phyloP scores from a whole-genome alignment of 2,329 filamentous ascomycete species.

The Tolypocladium nubicola region DNA sequence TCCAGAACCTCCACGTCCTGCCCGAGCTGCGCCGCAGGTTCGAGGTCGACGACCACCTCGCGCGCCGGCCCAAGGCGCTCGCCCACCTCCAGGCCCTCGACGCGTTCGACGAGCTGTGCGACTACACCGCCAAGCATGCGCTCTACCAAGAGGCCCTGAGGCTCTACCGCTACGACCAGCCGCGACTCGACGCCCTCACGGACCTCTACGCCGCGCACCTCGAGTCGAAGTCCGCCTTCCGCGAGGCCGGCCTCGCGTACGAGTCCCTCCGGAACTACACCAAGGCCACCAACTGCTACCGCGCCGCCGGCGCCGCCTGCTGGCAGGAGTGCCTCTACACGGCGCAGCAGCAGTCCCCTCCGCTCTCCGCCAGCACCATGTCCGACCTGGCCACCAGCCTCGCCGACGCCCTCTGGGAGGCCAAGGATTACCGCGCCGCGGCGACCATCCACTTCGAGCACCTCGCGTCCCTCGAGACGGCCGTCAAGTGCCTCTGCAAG shows the following conservation, averaged over 20 bases:
- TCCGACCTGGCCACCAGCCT: conserved; percentile 60
- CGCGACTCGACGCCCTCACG: conserved; percentile 58
- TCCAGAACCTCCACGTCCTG: conserved; percentile 75
- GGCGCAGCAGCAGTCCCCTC: conserved; percentile 55
- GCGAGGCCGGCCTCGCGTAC: conserved; percentile 82
- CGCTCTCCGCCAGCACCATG: conserved; percentile 50
- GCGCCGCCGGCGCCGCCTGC: conserved; percentile 60
- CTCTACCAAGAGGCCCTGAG: conserved; percentile 71
- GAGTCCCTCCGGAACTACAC: conserved; percentile 70
- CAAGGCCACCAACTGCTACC: conserved; percentile 73
- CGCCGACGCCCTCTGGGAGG: conserved; percentile 69
- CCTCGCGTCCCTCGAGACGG: conserved; percentile 58
- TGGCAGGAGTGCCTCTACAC: conserved; percentile 88
- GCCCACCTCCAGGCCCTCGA: conserved; percentile 62
- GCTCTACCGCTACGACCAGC: conserved; percentile 72
- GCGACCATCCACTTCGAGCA: conserved; percentile 76
- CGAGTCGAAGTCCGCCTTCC: conserved; percentile 62
- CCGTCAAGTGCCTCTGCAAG: conserved; percentile 72
- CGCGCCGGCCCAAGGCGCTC: conserved; percentile 66
- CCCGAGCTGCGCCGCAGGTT: conserved; percentile 62
- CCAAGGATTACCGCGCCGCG: conserved; percentile 73
- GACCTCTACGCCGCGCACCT: conserved; percentile 71
- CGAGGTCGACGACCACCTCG: conserved; percentile 80
- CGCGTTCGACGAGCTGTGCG: conserved; percentile 65
- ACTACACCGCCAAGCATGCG: conserved; percentile 67